Evolutionary conservation across 768 basidiomycete genomes (phyloP).

Genomic region (Gymnopilus junonius): DNA sequence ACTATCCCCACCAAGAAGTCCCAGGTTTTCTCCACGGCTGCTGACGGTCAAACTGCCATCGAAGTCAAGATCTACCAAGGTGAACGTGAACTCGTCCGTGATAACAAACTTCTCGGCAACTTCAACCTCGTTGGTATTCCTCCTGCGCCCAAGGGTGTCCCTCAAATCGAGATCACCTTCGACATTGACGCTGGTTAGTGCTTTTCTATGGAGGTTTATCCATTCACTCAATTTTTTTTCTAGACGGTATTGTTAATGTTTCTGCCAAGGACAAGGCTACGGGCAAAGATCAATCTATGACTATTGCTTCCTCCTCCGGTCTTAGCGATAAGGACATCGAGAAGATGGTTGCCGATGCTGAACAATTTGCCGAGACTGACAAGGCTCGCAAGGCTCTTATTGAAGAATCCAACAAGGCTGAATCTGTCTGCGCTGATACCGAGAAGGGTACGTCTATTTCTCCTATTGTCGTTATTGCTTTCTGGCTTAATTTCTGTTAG

Average conservation of each 20-base stretch:
- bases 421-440: slow-evolving; percentile 91
- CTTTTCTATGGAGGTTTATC: not conserved
- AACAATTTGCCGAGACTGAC: slow-evolving; percentile 92
- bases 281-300: slow-evolving; percentile 91
- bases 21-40: slow-evolving; percentile 97
- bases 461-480: not conserved
- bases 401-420: slow-evolving; percentile 96
- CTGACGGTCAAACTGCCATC: slow-evolving; percentile 99
- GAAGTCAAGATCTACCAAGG: slow-evolving; percentile 99
- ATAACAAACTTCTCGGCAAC: slow-evolving; percentile 99
- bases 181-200: slow-evolving; percentile 92
- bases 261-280: slow-evolving; percentile 95
- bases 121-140: slow-evolving; percentile 99
- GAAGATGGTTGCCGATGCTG: slow-evolving; percentile 94
- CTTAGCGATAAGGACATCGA: slow-evolving; percentile 97
- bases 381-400: slow-evolving; percentile 87
- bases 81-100: slow-evolving; percentile 96
- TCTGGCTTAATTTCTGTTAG: slow-evolving; percentile 37
- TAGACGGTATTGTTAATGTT: slow-evolving; percentile 97
- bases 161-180: slow-evolving; percentile 89
- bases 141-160: slow-evolving; percentile 80
- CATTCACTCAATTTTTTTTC: slow-evolving; percentile 9
- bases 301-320: slow-evolving; percentile 96
- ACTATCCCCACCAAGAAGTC: slow-evolving; percentile 99
- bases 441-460: slow-evolving; percentile 75